Evolutionary conservation across 768 basidiomycete species (phyloP), one percentile per base, ranked within the genome.

Genomic region (Rhizopogon sp.): DNA sequence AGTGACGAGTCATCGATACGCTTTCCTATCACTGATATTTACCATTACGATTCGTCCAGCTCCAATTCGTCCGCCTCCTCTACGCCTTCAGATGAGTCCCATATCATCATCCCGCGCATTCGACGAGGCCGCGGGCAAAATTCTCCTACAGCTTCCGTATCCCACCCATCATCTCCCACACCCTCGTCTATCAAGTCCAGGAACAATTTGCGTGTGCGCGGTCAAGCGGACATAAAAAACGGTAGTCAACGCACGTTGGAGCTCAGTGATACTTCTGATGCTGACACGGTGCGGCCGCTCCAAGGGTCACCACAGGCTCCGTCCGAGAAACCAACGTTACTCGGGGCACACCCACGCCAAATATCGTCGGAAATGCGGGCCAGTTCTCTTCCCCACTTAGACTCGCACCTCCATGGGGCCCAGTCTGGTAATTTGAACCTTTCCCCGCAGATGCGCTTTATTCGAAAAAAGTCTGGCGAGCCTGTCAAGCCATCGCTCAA

Each of bases 381-480:
- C 14, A 33, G 13, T 5, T 9, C 41, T 7, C 46, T 49, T 22
- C 46, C 46, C 20, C 46, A 49, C 5, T 35, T 49, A 8, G 9
- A 49, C 33, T 45, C 55, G 35, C 56, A 43, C 42, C 33, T 53
- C 35, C 39, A 50, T 17, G 41, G 14, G 25, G 25, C 25, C 28
- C 7, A 39, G 16, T 33, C 22, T 29, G 47, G 29, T 3, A 29
- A 10, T 10, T 5, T 10, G 43, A 42, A 17, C 25, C 16, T 45
- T n/a, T 47, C 59, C 13, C 59, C 39, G 65, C 66, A 43, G 69
- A 73, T 56, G 66, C 79, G 17, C 72, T 76, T 50, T 74, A 75
- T 92, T 35, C 84, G 93, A 57, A 98, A 98, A 72, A 98, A 97
- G 72, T 92, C 91, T 13, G 95, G 96, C 39, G 90, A 97, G 72